Conservation (phyloP, 192 early-diverging fungal species). For the Umbelopsis ramanniana region DNA sequence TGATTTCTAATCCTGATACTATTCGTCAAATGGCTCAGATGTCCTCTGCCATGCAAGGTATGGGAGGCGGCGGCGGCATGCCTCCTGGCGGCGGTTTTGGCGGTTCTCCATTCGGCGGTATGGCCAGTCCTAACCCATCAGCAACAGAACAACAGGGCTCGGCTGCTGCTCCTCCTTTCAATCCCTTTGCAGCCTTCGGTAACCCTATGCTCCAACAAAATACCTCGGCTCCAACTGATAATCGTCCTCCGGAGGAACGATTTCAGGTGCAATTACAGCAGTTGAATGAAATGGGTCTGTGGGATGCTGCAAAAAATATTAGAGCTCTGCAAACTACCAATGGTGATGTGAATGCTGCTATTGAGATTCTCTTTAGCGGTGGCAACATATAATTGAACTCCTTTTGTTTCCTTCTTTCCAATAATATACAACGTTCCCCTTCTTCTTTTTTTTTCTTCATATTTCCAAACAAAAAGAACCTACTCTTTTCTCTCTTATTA, state of each 20-base stretch:
- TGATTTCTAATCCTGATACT: constrained; percentile 86
- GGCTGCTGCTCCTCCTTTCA: constrained; percentile 30
- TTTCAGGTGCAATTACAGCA: constrained; percentile 82
- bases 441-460: no score
- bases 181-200: constrained; percentile 51
- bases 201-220: constrained; percentile 24
- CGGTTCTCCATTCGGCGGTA: constrained; percentile 32
- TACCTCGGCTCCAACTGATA: constrained; percentile 36
- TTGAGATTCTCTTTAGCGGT: constrained; percentile 76
- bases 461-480: no score
- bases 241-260: constrained; percentile 63
- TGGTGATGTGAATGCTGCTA: constrained; percentile 94
- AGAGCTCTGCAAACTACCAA: constrained; percentile 78
- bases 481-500: no score
- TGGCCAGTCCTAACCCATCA: constrained; percentile 37
- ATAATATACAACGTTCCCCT: no score
- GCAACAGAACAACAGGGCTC: constrained; percentile 26
- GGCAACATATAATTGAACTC: constrained; percentile 36
- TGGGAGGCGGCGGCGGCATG: constrained; percentile 7
- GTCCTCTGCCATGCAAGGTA: constrained; percentile 45
- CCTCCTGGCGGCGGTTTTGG: constrained; percentile 26
- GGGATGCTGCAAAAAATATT: constrained; percentile 87
- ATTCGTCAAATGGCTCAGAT: constrained; percentile 77
- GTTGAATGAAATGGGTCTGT: constrained; percentile 97
- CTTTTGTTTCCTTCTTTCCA: neutral